Evolutionary conservation across 805 yeast genomes (phyloP), one percentile per base, ranked within the genome.

Genomic region (Metschnikowia lochheadii): DNA sequence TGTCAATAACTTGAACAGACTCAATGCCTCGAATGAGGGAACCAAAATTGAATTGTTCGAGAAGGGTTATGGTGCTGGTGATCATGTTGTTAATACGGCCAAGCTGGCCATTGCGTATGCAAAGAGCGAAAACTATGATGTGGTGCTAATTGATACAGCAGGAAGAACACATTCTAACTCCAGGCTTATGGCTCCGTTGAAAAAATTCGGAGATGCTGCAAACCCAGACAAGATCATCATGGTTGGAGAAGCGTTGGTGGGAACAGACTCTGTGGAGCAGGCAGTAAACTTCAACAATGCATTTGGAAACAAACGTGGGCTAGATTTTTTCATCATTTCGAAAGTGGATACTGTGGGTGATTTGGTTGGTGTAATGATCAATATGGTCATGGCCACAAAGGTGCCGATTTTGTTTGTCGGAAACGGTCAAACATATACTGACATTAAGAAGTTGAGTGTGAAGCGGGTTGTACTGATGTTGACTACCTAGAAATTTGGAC

Each of bases 231-330:
- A 89, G 66, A 92, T 92, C 61, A 91, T 92, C 63, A 94, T 94
- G 98, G 99, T 92, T 17, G 98, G 97, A 39, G 99, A 92, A 68
- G 99, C 99, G 0, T 74, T 92, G 36, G 98, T 92, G 1, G 99
- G 99, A 15, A 91, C 98, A 0, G 99, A 92, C 65, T 89, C 97
- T 1, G 97, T 94, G 3, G 87, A 87, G 67, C 99, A 92, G 67
- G 98, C 98, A 0, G 81, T 82, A 47, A 91, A 94, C 65, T 92
- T 92, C 73, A 91, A 92, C 64, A 82, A 83, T 59, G 97, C 97
- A 0, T 92, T 94, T 69, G 98, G 98, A 18, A 83, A 84, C 49
- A 80, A 77, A 36, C 75, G 98, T 49, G 77, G 80, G 38, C 72
- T 92, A 40, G 97, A 94, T 67, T 94, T 91, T 64, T 94, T 92